phyloP scores from a whole-genome alignment of 192 early-diverging fungal species.

The Mortierella alpina region DNA sequence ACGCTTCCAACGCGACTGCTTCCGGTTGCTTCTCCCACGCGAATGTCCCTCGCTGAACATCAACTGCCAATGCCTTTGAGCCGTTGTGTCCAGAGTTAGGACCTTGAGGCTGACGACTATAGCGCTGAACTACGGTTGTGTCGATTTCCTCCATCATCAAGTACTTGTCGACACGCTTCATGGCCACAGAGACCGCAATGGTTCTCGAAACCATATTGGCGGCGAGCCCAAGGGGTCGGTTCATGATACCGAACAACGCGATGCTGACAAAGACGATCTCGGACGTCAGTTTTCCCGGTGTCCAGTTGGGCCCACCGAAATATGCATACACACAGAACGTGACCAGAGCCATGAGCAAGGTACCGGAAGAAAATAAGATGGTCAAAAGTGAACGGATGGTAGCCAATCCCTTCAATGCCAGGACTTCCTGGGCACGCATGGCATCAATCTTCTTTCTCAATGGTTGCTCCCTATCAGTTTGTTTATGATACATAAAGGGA shows the following conservation, averaged over 20 bases:
- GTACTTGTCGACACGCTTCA: constrained; percentile 62
- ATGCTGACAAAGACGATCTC: constrained; percentile 67
- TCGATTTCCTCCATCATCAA: constrained; percentile 55
- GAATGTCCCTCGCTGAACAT: constrained; percentile 28
- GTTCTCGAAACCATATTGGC: constrained; percentile 69
- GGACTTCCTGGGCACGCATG: constrained; percentile 21
- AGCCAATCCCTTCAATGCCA: constrained; percentile 24
- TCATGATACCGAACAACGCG: constrained; percentile 71
- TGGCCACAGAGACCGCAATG: constrained; percentile 65
- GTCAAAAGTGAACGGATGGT: constrained; percentile 23
- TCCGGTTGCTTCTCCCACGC: constrained; percentile 20
- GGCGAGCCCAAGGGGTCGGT: constrained; percentile 61
- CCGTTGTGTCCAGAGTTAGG: neutral
- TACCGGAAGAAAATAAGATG: constrained; percentile 30
- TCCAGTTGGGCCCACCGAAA: constrained; percentile 31
- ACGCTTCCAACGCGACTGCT: neutral
- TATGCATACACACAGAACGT: constrained; percentile 32
- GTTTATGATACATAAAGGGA: neutral
- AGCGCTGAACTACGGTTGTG: constrained; percentile 11
- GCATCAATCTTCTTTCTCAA: constrained; percentile 30
- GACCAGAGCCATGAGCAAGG: constrained; percentile 35
- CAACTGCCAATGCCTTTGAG: constrained; percentile 8
- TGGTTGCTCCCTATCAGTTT: constrained; percentile 25
- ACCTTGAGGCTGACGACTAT: constrained; percentile 21
- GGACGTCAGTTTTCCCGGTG: constrained; percentile 22